Evolutionary conservation across 371 early-diverging fungal genomes (phyloP).

Genomic region (Rhizopus arrhizus): DNA sequence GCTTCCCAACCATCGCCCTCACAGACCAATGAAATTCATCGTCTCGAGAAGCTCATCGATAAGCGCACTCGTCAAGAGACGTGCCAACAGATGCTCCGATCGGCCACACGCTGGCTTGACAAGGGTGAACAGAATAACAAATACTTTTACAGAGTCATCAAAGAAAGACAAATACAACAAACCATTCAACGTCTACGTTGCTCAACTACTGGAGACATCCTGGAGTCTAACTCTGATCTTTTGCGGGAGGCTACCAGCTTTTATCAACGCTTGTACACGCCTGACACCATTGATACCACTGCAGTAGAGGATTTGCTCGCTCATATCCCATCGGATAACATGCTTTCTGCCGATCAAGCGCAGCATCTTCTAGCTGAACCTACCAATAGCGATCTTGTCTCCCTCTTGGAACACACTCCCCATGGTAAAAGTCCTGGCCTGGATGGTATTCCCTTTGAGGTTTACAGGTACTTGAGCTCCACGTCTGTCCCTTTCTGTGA

Average conservation of each 20-base stretch:
- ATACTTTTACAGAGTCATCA: constrained; percentile 3
- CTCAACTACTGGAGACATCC: neutral
- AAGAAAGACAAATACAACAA: neutral
- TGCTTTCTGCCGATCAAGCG: neutral
- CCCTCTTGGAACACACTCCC: neutral
- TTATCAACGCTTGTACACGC: neutral
- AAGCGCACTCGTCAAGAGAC: neutral
- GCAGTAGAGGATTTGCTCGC: neutral
- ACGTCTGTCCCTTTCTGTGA: neutral
- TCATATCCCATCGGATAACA: neutral
- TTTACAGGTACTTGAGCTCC: neutral
- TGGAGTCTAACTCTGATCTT: neutral
- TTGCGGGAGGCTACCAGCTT: neutral
- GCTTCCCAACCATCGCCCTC: no score
- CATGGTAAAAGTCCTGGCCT: neutral
- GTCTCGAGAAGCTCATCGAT: neutral
- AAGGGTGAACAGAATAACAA: constrained; percentile 1
- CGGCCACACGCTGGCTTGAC: constrained; percentile 7
- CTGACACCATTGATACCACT: neutral
- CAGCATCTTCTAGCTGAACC: neutral
- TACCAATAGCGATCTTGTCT: neutral
- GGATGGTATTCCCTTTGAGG: constrained; percentile 4
- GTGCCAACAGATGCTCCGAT: constrained; percentile 5
- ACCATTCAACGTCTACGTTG: neutral
- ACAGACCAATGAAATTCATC: no score